Evolutionary conservation across 2,329 filamentous ascomycete species (phyloP).

Genomic region (Talaromyces sp.): DNA sequence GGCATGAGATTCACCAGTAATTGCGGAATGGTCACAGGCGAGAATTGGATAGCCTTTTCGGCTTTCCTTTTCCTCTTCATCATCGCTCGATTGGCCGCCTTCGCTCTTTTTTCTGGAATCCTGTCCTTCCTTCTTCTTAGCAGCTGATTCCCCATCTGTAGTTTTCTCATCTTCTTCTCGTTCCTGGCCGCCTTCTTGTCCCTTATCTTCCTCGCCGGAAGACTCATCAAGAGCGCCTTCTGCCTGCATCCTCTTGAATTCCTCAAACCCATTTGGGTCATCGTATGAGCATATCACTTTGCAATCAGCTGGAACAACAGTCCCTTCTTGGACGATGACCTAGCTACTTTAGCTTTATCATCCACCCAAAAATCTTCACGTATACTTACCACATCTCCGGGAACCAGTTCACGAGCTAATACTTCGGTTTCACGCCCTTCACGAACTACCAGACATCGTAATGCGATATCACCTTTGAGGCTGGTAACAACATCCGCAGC

Average conservation of each 20-base stretch:
- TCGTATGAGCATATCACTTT: constrained; percentile 71
- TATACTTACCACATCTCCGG: constrained; percentile 66
- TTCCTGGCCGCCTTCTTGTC: constrained; percentile 51
- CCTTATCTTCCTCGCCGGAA: constrained; percentile 53
- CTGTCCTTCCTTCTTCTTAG: constrained; percentile 19
- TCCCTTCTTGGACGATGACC: constrained; percentile 68
- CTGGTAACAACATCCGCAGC: constrained; percentile 73
- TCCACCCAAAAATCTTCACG: neutral
- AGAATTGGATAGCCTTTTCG: constrained; percentile 62
- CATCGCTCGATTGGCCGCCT: constrained; percentile 21
- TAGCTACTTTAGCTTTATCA: constrained; percentile 30
- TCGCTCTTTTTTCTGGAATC: constrained; percentile 14
- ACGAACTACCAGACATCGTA: constrained; percentile 66
- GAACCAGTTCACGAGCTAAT: constrained; percentile 68
- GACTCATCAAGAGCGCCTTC: constrained; percentile 60
- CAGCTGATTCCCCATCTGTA: constrained; percentile 21
- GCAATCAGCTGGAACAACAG: constrained; percentile 66
- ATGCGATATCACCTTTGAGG: constrained; percentile 74
- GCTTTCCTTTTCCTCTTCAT: constrained; percentile 20
- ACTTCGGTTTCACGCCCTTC: constrained; percentile 65
- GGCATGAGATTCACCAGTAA: constrained; percentile 74
- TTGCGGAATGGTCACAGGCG: constrained; percentile 74
- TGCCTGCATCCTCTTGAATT: constrained; percentile 62
- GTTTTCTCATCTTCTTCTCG: constrained; percentile 40
- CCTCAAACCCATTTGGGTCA: constrained; percentile 63